These are phyloP conservation scores for Microcyclosporella mali DNA, from an alignment of 2,329 filamentous ascomycete species.

Conservation along the genomic window DNA sequence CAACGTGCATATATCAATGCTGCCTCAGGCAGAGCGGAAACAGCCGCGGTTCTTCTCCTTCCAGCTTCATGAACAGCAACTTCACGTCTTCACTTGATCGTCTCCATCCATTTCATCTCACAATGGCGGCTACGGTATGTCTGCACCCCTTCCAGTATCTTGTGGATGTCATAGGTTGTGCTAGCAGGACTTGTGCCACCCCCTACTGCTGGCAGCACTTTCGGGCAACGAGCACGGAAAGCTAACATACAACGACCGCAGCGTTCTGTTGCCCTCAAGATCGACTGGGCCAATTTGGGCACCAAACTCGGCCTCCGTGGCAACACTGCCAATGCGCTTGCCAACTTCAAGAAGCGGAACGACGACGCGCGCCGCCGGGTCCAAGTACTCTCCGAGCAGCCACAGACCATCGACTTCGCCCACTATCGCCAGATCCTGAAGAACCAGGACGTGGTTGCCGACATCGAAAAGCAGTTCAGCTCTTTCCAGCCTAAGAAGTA, in stretches of 20 bases:
- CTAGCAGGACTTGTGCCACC: neutral
- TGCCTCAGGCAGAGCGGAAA: too few relatives aligned
- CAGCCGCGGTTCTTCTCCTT: too few relatives aligned
- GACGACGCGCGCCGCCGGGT: conserved; percentile 96
- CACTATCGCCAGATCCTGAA: conserved; percentile 89
- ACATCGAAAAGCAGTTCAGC: conserved; percentile 94
- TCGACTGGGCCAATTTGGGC: conserved; percentile 97
- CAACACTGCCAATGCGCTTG: conserved; percentile 83
- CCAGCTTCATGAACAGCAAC: neutral
- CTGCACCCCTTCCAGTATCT: neutral
- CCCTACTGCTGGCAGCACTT: neutral
- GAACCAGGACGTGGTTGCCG: conserved; percentile 91
- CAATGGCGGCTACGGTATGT: conserved; percentile 31
- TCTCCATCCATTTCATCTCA: conserved; percentile 11
- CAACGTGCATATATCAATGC: too few relatives aligned
- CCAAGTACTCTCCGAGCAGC: conserved; percentile 71
- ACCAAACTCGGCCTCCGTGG: conserved; percentile 92
- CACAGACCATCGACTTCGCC: conserved; percentile 84
- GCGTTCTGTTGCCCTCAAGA: conserved; percentile 97
- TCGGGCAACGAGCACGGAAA: conserved; percentile 1
- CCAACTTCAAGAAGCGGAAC: conserved; percentile 99
- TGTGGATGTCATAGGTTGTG: neutral
- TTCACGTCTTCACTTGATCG: neutral
- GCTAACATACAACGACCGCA: conserved; percentile 40
- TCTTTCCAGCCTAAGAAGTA: conserved; percentile 89